phyloP scores from a whole-genome alignment of 805 yeast genomes.

The Naumovozyma castellii region DNA sequence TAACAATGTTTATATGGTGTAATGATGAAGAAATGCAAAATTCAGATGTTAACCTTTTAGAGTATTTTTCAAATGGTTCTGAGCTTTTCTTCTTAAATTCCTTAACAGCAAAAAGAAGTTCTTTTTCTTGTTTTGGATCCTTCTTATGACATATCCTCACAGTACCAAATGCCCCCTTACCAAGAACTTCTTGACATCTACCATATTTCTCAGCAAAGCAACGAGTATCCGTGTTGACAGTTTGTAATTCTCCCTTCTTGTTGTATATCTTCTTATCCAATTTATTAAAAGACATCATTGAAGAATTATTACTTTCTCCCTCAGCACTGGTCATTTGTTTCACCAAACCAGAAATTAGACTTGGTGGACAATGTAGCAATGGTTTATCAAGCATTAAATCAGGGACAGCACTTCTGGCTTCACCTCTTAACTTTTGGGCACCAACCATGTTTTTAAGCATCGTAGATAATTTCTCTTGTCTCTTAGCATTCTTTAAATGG shows the following conservation, averaged over 20 bases:
- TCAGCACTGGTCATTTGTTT: constrained; percentile 36
- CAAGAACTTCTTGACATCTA: constrained; percentile 87
- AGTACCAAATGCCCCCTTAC: constrained; percentile 89
- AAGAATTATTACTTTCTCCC: not conserved
- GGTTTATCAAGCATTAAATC: constrained; percentile 38
- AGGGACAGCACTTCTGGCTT: constrained; percentile 67
- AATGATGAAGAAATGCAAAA: constrained; percentile 74
- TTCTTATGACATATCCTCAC: constrained; percentile 81
- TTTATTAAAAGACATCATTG: not conserved
- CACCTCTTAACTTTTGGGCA: constrained; percentile 59
- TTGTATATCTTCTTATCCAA: not conserved
- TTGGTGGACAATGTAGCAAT: constrained; percentile 46
- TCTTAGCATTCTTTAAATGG: constrained; percentile 59
- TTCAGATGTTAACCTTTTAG: constrained; percentile 68
- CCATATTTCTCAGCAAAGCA: constrained; percentile 80
- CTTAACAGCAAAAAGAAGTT: constrained; percentile 65
- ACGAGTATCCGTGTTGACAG: not conserved
- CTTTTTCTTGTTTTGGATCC: constrained; percentile 28
- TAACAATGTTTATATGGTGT: constrained; percentile 68
- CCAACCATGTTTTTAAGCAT: constrained; percentile 73
- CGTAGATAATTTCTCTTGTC: constrained; percentile 67
- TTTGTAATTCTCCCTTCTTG: not conserved
- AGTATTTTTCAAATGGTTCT: constrained; percentile 58
- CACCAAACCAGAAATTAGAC: constrained; percentile 58
- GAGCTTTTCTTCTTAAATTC: constrained; percentile 59